These are phyloP conservation scores for Starmerella cellae DNA, from an alignment of 805 yeast genomes.

Conservation along the genomic window DNA sequence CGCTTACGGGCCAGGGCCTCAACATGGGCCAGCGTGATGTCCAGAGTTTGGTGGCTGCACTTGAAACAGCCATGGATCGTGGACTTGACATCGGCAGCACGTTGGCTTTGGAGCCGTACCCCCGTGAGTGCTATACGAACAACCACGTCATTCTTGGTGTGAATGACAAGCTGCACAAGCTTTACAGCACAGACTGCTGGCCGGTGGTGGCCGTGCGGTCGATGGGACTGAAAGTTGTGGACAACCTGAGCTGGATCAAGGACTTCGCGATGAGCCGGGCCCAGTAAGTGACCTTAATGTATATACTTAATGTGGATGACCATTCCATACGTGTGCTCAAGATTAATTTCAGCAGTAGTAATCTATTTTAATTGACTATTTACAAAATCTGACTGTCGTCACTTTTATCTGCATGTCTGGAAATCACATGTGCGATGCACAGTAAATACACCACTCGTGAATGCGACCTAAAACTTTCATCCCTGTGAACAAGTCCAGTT, in stretches of 20 bases:
- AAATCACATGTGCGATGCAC: no score
- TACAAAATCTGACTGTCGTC: no score
- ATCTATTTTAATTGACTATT: no score
- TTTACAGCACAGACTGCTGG: slow-evolving; percentile 57
- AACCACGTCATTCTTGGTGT: slow-evolving; percentile 76
- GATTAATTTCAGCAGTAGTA: no score
- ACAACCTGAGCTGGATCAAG: slow-evolving; percentile 52
- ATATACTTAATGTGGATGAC: not conserved
- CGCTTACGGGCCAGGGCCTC: slow-evolving; percentile 93
- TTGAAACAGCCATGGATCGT: slow-evolving; percentile 56
- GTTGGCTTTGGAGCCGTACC: slow-evolving; percentile 73
- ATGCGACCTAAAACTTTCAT: no score
- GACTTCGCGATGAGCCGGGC: slow-evolving; percentile 51
- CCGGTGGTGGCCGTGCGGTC: slow-evolving; percentile 69
- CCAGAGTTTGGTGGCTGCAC: slow-evolving; percentile 48
- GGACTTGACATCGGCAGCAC: slow-evolving; percentile 82
- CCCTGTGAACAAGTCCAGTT: no score
- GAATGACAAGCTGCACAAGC: slow-evolving; percentile 82
- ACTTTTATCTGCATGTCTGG: no score
- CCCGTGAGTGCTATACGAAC: slow-evolving; percentile 64
- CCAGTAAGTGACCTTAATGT: slow-evolving; percentile 1
- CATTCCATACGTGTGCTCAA: no score
- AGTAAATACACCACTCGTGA: no score
- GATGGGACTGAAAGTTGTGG: slow-evolving; percentile 58
- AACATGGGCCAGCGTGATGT: slow-evolving; percentile 97